Base-by-base conservation (phyloP, 306 rosid genomes). In the Quercus variabilis region DNA sequence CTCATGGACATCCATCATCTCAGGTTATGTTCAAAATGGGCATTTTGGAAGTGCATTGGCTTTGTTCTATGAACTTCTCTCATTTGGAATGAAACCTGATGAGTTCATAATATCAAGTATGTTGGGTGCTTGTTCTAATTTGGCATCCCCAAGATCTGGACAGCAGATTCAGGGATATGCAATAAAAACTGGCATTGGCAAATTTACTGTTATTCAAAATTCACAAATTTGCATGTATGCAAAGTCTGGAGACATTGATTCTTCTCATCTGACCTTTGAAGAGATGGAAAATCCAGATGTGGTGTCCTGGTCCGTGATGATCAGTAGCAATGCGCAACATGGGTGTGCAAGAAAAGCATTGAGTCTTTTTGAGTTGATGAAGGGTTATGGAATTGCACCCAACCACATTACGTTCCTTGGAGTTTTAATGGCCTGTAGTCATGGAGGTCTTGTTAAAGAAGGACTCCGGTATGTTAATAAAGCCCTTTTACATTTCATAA, bases 301-400 rank as follows among this genome's bases (percentile, higher is more conserved):
- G 10, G 90, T 90, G 62, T 84, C 93, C 49, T 90, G 91, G 93
- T 84, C 93, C 3, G 87, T 83, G 72, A 86, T 86, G 85, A 88
- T 90, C 28, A 74, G 85, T 74, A 79, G 91, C 80, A 54, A 81
- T 41, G 93, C 89, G 31, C 93, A 86, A n/a, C 90, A 88, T 79
- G 93, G 91, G 59, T 69, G 30, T 76, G 90, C 89, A 57, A 23
- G 60, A 54, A 87, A 88, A 76, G 85, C 93, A 72, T 73, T 86
- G 70, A 75, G 69, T 30, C 81, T 76, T 74, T 88, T 88, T 55
- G 86, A 84, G 56, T 77, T 68, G 82, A 84, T 90, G 90, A 82
- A 78, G 70, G 46, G 67, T 73, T 65, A 82, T 76, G 80, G 86
- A 73, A 68, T 83, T 79, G 75, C 75, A 54, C 93, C 93, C 55